Base-by-base conservation (phyloP, 352 stramenopile genomes). In the Aphanomyces euteiches region DNA sequence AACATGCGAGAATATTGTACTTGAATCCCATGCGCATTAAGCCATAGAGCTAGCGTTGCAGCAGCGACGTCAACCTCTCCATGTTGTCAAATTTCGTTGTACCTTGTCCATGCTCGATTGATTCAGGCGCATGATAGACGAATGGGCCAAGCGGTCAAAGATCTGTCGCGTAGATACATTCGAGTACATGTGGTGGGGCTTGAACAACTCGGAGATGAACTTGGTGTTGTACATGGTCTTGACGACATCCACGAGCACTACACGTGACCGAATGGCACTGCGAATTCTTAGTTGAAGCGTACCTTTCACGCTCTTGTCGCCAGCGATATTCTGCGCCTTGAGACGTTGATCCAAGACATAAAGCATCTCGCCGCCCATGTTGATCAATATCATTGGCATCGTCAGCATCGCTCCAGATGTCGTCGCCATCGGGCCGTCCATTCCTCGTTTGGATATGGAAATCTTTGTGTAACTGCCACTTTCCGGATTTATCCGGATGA, bases 11-110 rank as follows among this genome's bases (percentile, higher is more conserved):
- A 4, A 96, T 66, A 70, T 98, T 92, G 74, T 93, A 95, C 78
- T 98, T 98, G 78, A 97, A 96, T n/a, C 90, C 92, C 92, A 98
- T 97, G 64, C 88, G 90, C 88, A 98, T 97, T 66, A 98, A 78
- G 58, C 97, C 92, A 76, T 97, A 97, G 36, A 98, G 86, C 84
- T 84, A 73, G 39, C 28, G 28, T 59, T 57, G 34, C 4, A 54
- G 8, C 40, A 69, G 5, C 15, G 38, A 72, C 6, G 6, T 28
- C 17, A 28, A 13, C 34, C 15, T 17, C 13, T 4, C 40, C 40
- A 17, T 38, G 21, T 67, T 5, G 21, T 17, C 7, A 50, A 12
- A 47, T 37, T 19, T 5, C 12, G 5, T 12, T 0, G 21, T 21
- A 89, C 83, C 79, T 98, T 97, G 78, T 96, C 88, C 92, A 98